Evolutionary conservation across 352 stramenopile species (phyloP).

Genomic region (Stephanocyclus meneghinianus): DNA sequence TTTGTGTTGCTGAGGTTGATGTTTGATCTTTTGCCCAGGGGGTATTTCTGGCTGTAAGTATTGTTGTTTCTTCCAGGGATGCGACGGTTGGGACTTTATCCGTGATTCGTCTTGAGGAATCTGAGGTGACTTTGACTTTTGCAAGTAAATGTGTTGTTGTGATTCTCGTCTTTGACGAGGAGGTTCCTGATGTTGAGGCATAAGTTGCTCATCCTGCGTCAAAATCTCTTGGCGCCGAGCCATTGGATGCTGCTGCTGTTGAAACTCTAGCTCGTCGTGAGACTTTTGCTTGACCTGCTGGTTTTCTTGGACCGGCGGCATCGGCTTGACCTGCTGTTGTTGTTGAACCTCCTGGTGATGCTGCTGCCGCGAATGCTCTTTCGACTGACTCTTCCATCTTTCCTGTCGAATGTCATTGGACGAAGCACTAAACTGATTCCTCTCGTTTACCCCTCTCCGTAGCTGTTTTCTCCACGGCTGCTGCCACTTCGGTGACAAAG

Average conservation of each 20-base stretch:
- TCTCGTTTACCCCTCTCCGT: background rate
- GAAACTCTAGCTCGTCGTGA: background rate
- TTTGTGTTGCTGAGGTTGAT: conserved; percentile 1
- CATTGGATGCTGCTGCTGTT: background rate
- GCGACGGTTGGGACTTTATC: background rate
- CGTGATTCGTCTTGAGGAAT: too few relatives aligned
- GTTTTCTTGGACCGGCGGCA: background rate
- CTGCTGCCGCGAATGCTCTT: conserved; percentile 9
- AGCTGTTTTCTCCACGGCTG: background rate
- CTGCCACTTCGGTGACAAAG: background rate
- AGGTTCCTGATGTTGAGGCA: background rate
- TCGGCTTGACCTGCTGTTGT: conserved; percentile 1
- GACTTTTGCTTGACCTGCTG: background rate
- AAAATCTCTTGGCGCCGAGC: background rate
- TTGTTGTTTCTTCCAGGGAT: conserved; percentile 2
- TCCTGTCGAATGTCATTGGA: background rate
- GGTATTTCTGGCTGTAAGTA: background rate
- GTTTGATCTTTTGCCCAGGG: background rate
- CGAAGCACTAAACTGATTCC: background rate
- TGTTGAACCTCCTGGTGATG: conserved; percentile 1
- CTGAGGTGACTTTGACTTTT: too few relatives aligned
- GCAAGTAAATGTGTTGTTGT: background rate
- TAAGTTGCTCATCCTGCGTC: background rate
- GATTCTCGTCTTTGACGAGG: background rate
- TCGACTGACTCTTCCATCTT: conserved; percentile 2